Evolutionary conservation across 805 yeast genomes (phyloP).

Genomic region (Suhomyces xylopsoci): DNA sequence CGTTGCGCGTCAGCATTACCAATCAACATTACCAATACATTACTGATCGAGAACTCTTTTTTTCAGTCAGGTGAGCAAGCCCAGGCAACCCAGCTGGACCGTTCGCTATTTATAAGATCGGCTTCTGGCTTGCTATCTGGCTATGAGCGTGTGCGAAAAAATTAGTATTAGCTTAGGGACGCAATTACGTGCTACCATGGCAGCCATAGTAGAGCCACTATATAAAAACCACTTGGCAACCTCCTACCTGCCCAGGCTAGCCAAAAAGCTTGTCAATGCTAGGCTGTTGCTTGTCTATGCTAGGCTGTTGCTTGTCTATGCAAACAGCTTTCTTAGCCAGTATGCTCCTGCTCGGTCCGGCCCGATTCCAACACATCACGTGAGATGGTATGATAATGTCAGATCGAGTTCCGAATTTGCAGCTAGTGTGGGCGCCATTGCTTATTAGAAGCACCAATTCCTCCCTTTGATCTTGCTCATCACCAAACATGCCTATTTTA

Average conservation of each 20-base stretch:
- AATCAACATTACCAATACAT: not conserved
- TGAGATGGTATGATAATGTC: constrained; percentile 6
- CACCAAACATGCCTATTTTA: constrained; percentile 49
- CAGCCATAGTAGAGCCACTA: not conserved
- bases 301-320: too few species aligned
- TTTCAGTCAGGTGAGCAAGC: not conserved
- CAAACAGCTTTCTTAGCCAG: too few species aligned
- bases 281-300: too few species aligned
- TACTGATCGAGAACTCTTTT: not conserved
- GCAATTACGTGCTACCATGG: not conserved
- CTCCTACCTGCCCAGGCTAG: not conserved
- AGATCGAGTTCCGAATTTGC: not conserved
- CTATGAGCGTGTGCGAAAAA: not conserved
- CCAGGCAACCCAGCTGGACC: not conserved
- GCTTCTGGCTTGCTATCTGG: not conserved
- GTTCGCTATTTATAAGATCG: not conserved
- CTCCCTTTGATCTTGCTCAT: not conserved
- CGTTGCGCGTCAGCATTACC: not conserved
- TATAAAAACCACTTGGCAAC: not conserved
- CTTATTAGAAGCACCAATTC: not conserved
- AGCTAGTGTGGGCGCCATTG: not conserved
- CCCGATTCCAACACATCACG: constrained; percentile 1
- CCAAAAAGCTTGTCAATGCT: too few species aligned
- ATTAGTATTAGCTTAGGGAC: not conserved
- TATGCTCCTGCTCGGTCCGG: not conserved